phyloP scores from a whole-genome alignment of 108 stramenopile genomes.

The Discostella pseudostelligera region DNA sequence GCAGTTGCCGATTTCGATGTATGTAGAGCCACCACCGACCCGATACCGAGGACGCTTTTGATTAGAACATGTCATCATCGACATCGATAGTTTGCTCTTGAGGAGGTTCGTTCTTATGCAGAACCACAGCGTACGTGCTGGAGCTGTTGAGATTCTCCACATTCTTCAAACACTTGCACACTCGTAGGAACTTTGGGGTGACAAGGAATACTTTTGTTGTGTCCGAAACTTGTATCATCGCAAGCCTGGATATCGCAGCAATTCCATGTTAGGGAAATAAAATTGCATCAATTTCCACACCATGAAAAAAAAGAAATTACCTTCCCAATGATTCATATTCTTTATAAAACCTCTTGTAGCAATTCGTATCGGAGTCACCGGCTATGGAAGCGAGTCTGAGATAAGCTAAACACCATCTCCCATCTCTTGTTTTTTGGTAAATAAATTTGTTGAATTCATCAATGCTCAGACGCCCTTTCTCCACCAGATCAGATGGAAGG shows the following conservation, averaged over 20 bases:
- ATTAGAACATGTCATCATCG: conserved; percentile 6
- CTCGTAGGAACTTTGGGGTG: conserved; percentile 63
- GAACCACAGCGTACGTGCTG: conserved; percentile 63
- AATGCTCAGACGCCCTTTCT: conserved; percentile 57
- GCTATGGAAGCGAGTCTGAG: conserved; percentile 46
- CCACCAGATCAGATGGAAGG: conserved; percentile 47
- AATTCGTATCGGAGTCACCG: conserved; percentile 40
- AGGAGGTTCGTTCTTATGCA: conserved; percentile 43
- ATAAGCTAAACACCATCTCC: conserved; percentile 49
- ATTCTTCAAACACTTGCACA: conserved; percentile 29
- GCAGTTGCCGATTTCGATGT: too few species aligned
- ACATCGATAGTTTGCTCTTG: conserved; percentile 45
- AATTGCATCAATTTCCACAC: neutral
- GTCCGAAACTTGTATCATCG: conserved; percentile 58
- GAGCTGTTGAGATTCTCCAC: conserved; percentile 40
- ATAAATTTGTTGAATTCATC: conserved; percentile 64
- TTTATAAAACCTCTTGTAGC: conserved; percentile 61
- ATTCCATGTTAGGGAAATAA: neutral
- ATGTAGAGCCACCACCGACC: too few species aligned
- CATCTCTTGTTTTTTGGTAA: conserved; percentile 52
- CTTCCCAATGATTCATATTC: conserved; percentile 57
- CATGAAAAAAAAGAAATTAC: neutral
- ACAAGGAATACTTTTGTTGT: conserved; percentile 68
- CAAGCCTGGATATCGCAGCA: conserved; percentile 31
- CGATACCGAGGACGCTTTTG: too few species aligned